Evolutionary conservation across 1,284 basidiomycete genomes (phyloP), one percentile per base, ranked within the genome.

Genomic region (Mycosarcoma maydis): DNA sequence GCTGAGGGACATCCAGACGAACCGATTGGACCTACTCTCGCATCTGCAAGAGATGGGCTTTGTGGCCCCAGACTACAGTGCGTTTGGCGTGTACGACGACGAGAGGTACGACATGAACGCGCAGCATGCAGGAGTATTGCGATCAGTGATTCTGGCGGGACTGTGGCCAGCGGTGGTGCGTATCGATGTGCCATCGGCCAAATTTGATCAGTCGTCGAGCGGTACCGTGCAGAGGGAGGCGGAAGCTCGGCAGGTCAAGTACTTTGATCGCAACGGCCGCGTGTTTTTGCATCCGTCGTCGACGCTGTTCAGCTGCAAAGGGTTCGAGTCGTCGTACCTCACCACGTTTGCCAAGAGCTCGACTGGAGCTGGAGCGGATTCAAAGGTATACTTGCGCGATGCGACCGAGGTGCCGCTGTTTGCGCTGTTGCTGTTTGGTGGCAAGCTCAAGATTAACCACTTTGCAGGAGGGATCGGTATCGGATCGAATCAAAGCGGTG

Each of bases 381-480:
- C 85, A 29, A 94, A 95, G 81, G 86, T 93, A 1, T 96, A 90
- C 80, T 77, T 97, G 72, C 86, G 92, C 45, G 94, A 94, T 82
- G 92, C 88, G 11, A 94, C 92, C 1, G 91, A 95, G 86, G 87
- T 91, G n/a, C 92, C 92, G 1, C 83, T 94, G 20, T 95, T 92
- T 79, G 90, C 88, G 1, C 83, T 95, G 19, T 82, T 96, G 38
- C 84, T 96, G 10, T 92, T 96, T 72, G 92, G 93, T 3, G 92
- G 92, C 0, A 85, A 85, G 16, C 87, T 95, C 23, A 84, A 87
- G 14, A 88, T 94, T 56, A 89, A 94, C 73, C 90, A 73, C 33
- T 55, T 70, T 16, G 91, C 90, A 0, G 83, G 95, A 44, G 89
- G 87, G 23, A 84, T 95, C 32, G 88, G 87, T 14, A 67, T 80